Evolutionary conservation across 805 yeast genomes (phyloP).

Genomic region (Candida patagonica): DNA sequence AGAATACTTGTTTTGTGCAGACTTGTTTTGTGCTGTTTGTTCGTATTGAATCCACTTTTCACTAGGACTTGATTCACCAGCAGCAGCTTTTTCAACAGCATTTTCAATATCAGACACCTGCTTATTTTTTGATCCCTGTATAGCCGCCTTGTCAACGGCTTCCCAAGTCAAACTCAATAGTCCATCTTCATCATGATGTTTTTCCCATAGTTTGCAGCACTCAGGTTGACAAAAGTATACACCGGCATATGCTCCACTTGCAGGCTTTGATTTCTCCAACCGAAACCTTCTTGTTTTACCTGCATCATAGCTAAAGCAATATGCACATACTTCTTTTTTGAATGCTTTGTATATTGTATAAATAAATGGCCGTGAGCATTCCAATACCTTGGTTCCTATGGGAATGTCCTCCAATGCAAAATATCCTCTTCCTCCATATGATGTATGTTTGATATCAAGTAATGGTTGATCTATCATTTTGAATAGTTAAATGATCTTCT

Average conservation of each 20-base stretch:
- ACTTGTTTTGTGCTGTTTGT: not conserved
- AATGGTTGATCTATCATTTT: no score
- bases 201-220: slow-evolving; percentile 34
- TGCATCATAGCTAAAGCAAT: slow-evolving; percentile 41
- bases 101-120: not conserved
- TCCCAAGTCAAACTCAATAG: slow-evolving; percentile 33
- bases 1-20: slow-evolving; percentile 16
- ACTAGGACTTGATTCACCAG: not conserved
- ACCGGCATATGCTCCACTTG: slow-evolving; percentile 31
- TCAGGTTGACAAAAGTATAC: slow-evolving; percentile 45
- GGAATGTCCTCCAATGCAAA: slow-evolving; percentile 38
- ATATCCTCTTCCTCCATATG: slow-evolving; percentile 56
- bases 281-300: slow-evolving; percentile 41
- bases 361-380: slow-evolving; percentile 37
- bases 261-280: slow-evolving; percentile 14
- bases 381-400: slow-evolving; percentile 33
- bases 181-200: slow-evolving; percentile 29
- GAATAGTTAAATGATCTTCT: no score
- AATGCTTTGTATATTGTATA: slow-evolving; percentile 42
- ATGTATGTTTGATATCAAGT: slow-evolving; percentile 25
- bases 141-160: slow-evolving; percentile 29
- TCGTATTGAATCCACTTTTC: not conserved
- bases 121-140: no score
- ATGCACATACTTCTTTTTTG: slow-evolving; percentile 52
- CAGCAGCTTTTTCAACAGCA: not conserved